phyloP scores from a whole-genome alignment of 208 protist species.

The Acanthamoeba triangularis region DNA sequence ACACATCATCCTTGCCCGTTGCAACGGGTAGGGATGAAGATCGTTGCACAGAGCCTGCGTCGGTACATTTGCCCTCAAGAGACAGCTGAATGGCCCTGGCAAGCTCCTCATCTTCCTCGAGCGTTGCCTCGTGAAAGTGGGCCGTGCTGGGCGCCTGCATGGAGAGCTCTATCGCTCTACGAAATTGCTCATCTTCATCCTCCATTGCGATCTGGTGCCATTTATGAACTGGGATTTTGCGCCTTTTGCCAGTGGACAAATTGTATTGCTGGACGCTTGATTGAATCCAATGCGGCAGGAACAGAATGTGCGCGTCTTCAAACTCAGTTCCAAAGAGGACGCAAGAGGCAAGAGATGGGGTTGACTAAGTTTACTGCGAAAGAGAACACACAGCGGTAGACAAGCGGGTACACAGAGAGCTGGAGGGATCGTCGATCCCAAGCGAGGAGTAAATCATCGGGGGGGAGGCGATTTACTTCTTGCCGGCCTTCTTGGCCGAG shows the following conservation, averaged over 20 bases:
- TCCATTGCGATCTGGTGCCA: background rate
- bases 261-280: no score
- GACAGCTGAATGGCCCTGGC: background rate
- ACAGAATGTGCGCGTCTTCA: no score
- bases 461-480: background rate
- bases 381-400: no score
- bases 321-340: no score
- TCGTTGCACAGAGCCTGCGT: background rate
- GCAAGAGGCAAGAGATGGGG: no score
- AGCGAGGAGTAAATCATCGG: no score
- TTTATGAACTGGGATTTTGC: no score
- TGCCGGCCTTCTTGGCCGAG: constrained; percentile 41
- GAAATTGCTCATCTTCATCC: background rate
- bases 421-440: no score
- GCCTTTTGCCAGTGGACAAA: no score
- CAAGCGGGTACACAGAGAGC: no score
- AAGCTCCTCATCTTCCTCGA: background rate
- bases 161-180: background rate
- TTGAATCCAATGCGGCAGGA: no score
- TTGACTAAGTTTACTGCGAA: no score
- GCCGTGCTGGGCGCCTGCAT: background rate
- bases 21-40: background rate
- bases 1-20: background rate
- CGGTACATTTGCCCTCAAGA: background rate
- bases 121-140: background rate